phyloP scores from a whole-genome alignment of 495 filamentous ascomycete genomes.

The Xylaria palmicola region DNA sequence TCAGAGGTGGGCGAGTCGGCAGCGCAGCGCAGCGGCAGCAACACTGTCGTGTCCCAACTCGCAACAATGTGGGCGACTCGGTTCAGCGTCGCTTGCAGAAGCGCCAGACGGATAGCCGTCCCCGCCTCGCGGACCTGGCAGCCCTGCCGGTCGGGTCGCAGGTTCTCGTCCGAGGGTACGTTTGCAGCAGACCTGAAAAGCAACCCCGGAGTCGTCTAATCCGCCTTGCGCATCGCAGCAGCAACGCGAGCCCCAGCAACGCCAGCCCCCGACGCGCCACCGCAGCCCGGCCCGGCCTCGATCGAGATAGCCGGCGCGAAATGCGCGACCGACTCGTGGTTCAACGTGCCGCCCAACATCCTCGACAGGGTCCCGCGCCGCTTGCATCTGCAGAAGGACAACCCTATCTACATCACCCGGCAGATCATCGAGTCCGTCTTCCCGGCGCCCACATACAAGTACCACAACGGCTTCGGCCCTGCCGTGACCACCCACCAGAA shows the following conservation, averaged over 20 bases:
- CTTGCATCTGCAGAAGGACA: slow-evolving; percentile 82
- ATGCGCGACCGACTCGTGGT: slow-evolving; percentile 77
- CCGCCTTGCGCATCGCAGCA: neutral
- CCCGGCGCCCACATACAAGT: slow-evolving; percentile 65
- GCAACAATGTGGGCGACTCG: slow-evolving; percentile 28
- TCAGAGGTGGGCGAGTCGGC: too few relatives aligned
- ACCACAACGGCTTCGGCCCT: slow-evolving; percentile 75
- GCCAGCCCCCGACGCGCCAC: neutral
- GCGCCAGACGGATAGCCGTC: slow-evolving; percentile 8
- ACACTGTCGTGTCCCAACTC: too few relatives aligned
- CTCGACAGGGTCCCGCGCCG: slow-evolving; percentile 67
- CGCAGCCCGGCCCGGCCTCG: slow-evolving; percentile 10
- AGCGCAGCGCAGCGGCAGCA: too few relatives aligned
- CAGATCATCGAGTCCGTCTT: slow-evolving; percentile 91
- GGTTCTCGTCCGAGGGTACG: slow-evolving; percentile 20
- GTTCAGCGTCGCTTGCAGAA: slow-evolving; percentile 19
- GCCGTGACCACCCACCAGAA: slow-evolving; percentile 86
- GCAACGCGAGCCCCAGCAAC: neutral
- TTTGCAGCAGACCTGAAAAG: neutral
- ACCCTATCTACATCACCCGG: slow-evolving; percentile 87
- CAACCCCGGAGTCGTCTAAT: neutral
- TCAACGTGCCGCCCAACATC: slow-evolving; percentile 76
- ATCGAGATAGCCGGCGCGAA: slow-evolving; percentile 59
- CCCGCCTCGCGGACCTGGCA: slow-evolving; percentile 1
- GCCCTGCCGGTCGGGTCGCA: slow-evolving; percentile 7